phyloP scores from a whole-genome alignment of 441 rosid genomes.

The Euphorbia schlechtendalii region DNA sequence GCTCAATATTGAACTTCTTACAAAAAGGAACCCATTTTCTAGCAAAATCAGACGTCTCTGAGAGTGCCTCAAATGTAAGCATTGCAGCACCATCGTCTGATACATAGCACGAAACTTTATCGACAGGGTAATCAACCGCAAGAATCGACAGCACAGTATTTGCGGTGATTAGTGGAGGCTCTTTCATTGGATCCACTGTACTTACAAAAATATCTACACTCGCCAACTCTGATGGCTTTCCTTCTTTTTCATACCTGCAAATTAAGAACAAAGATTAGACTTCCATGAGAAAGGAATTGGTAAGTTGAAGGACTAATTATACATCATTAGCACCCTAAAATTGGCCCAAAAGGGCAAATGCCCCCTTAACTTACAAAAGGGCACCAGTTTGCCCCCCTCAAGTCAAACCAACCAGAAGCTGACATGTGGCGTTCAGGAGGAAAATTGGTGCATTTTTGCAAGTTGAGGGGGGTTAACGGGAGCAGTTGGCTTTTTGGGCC shows the following conservation, averaged over 20 bases:
- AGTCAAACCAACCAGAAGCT: too few relatives aligned
- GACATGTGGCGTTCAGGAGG: too few relatives aligned
- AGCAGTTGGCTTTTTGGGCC: too few relatives aligned
- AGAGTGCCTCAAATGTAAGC: constrained; percentile 98
- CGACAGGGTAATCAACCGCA: constrained; percentile 92
- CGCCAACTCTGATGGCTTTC: constrained; percentile 69
- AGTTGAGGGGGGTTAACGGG: too few relatives aligned
- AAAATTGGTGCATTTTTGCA: too few relatives aligned
- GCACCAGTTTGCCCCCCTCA: too few relatives aligned
- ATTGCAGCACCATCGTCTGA: constrained; percentile 99
- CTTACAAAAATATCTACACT: constrained; percentile 77
- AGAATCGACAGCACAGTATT: constrained; percentile 98
- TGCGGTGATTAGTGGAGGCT: constrained; percentile 97
- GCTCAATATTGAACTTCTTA: constrained; percentile 77
- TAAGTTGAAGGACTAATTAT: too few relatives aligned
- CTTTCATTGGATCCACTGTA: constrained; percentile 97
- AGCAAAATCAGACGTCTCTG: constrained; percentile 95
- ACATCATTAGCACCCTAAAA: too few relatives aligned
- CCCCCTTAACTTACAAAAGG: too few relatives aligned
- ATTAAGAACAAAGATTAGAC: not conserved
- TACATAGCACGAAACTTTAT: constrained; percentile 93
- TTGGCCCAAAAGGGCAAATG: too few relatives aligned
- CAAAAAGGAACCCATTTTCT: constrained; percentile 98
- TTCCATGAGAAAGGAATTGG: not conserved
- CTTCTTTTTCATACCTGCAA: constrained; percentile 93